Base-by-base conservation (phyloP, 441 rosid genomes). In the Breynia disticha region DNA sequence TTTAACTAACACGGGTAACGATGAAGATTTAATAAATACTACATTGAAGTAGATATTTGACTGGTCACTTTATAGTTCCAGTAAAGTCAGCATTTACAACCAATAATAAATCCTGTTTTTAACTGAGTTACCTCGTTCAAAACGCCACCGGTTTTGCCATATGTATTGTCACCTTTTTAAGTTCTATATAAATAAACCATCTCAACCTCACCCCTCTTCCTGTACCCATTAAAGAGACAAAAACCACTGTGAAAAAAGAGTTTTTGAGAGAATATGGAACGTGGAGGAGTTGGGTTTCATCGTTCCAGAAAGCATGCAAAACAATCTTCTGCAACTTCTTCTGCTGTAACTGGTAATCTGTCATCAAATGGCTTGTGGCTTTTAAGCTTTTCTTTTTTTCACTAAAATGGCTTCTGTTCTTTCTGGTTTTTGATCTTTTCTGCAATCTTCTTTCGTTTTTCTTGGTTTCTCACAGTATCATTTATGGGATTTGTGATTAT, bases 241-340 rank as follows among this genome's bases (percentile, higher is more conserved):
- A 15, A 8, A 14, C 21, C 13, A 35, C 13, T 12, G n/a, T 48
- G 13, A 15, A 41, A 22, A 17, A 3, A 50, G 13, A 48, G 8
- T 4, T 5, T 28, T 28, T 28, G 44, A 48, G 19, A 46, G 24
- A 47, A 19, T 47, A 72, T 72, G 76, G 72, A 67, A 60, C 64
- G 54, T 61, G 59, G 61, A 41, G 44, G n/a, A 41, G 61, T 47
- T 22, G 65, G 60, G 17, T 42, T 57, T 49, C 46, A 52, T 61
- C 50, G 51, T 35, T 48, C 35, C 43, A 61, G 49, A 56, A 55
- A 58, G 32, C 70, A 64, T 46, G 57, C 72, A 21, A 67, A 58
- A 55, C 38, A 61, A 32, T 11, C 42, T 7, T n/a, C 42, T 7
- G 39, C 54, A 32, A 35, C 14, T 19, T 49, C 37, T 2, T 15